Evolutionary conservation across 2,329 filamentous ascomycete genomes (phyloP), one percentile per base, ranked within the genome.

Genomic region (Teratosphaeria pseudoeucalypti): DNA sequence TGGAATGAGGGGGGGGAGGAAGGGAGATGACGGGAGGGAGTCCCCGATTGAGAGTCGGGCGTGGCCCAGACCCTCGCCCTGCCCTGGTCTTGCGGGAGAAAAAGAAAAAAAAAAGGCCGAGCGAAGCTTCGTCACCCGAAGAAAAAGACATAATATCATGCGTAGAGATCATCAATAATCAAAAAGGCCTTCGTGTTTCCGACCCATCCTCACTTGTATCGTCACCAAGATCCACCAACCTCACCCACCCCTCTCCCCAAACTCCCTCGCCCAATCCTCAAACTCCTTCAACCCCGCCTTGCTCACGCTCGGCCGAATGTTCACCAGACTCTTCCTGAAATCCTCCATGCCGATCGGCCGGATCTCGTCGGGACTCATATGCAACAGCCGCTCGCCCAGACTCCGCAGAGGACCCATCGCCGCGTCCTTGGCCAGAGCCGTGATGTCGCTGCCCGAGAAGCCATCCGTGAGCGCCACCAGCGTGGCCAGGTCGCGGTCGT

Each of bases 381-480:
- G 86, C 37, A 99, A 79, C 34, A 99, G 77, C 49, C 88, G 90
- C 72, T 97, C 94, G 29, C 94, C 94, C 2, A 97, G 79, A 57
- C 90, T 92, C 34, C 94, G 84, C 12, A 99, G 78, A 0, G 94
- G 94, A 0, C 94, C 92, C 94, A 99, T 99, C 2, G 94, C 94
- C 9, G 94, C 94, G 71, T 99, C 94, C 75, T 99, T 99, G 7
- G 94, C 94, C 9, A 99, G 79, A 1, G 94, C 92, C 26, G 94
- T 97, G 65, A 99, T 96, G 70, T 99, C 94, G 1, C 91, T 96
- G 53, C 94, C 94, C 9, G 91, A 96, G 76, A 96, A 99, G 92
- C 91, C 90, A 67, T 96, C 89, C 52, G 94, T 97, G 58, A 94
- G 74, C 59, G 77, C 74, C n/a, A 97, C 89, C 39, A 99, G 75